Conservation (phyloP, 2,329 filamentous ascomycete genomes). For the Drechslerella coelobrocha region DNA sequence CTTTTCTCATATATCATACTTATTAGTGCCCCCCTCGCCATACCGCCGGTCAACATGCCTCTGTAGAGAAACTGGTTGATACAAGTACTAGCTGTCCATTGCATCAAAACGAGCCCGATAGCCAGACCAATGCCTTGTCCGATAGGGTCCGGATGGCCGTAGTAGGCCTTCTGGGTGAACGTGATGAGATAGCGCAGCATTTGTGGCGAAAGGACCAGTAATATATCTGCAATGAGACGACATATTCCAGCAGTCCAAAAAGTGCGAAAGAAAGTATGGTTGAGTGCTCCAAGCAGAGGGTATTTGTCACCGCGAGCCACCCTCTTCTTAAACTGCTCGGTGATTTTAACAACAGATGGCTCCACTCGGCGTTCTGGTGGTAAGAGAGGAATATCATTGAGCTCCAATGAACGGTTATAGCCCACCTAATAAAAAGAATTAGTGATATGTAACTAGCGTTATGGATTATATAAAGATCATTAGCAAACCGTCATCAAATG, state of each 20-base stretch:
- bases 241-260: conserved; percentile 83
- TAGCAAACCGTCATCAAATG: conserved; percentile 81
- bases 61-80: conserved; percentile 98
- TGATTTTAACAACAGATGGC: conserved; percentile 76
- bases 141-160: conserved; percentile 71
- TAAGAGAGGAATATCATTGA: conserved; percentile 85
- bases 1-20: conserved; percentile 90
- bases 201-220: conserved; percentile 90
- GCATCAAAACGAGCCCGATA: conserved; percentile 87
- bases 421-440: conserved; percentile 66
- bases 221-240: conserved; percentile 82
- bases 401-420: conserved; percentile 81
- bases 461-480: neutral
- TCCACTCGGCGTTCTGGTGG: conserved; percentile 82
- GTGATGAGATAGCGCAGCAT: conserved; percentile 83
- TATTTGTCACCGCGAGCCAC: conserved; percentile 77
- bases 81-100: conserved; percentile 82
- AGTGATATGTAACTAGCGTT: neutral
- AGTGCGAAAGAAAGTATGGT: conserved; percentile 81
- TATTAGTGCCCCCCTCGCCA: conserved; percentile 87
- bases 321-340: conserved; percentile 77
- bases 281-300: conserved; percentile 84
- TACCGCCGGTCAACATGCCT: conserved; percentile 93
- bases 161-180: conserved; percentile 79
- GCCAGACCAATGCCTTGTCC: conserved; percentile 89